Base-by-base conservation (phyloP, 2,329 filamentous ascomycete genomes). In the Fonsecaea erecta region DNA sequence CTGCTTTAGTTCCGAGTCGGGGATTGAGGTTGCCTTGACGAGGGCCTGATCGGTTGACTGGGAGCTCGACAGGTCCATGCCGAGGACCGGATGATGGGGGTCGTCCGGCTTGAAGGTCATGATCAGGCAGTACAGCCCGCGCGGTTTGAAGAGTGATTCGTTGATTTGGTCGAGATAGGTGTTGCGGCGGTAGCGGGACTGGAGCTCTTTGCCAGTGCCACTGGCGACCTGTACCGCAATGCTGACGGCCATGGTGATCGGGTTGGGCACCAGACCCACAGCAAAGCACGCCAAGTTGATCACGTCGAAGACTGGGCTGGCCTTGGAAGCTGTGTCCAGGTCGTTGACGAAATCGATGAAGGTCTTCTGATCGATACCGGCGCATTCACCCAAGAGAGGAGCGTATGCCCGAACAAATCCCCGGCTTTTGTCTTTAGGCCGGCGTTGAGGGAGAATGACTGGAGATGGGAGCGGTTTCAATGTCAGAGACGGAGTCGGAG, bases 91-190 rank as follows among this genome's bases (percentile, higher is more conserved):
- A 16, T 75, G 70, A 18, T 71, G 63, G 0, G 72, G 66, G 2
- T 80, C 59, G 51, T 65, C 77, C 0, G 82, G 81, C 58, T 82
- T 82, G 76, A 79, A 86, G 1, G 82, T 82, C 75, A 88, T 81
- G 40, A 89, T 77, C 21, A 85, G 75, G 65, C 79, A 82, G 73
- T 82, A 84, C 0, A 88, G 77, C 0, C 86, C 86, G 1, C 80
- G 80, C 0, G 86, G 85, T 53, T 78, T 80, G 73, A 88, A 89
- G 64, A 86, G 81, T 2, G 83, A 77, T 8, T 81, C 77, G 70
- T 88, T 88, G 70, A 86, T 79, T 37, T 77, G 75, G 68, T 86
- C 81, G 16, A 89, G 78, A 71, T 85, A 88, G 0, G 72, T 75
- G 69, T 86, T 87, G 0, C 82, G 79, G 48, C 79, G 75, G 43